Evolutionary conservation across 352 stramenopile species (phyloP), one percentile per base, ranked within the genome.

Genomic region (Pythium scleroteichum): DNA sequence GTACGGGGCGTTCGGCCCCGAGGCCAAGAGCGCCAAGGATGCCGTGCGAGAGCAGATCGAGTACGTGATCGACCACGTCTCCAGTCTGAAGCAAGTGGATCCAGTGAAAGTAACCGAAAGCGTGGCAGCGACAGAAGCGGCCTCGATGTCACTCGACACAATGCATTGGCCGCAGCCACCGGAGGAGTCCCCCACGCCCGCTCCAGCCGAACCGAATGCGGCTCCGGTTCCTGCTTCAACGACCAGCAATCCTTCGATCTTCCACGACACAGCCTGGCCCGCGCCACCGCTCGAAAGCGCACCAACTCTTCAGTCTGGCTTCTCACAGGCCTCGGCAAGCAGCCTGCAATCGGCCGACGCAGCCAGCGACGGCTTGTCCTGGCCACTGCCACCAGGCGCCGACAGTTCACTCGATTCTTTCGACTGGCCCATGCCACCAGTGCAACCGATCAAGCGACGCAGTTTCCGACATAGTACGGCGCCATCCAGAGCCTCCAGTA

Each of bases 21-120:
- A 64, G 9, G 78, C 78, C 2, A 49, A 48, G 13, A 59, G 53
- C 27, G 52, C 78, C 7, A 71, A 70, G 3, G 67, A 65, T 8
- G 79, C 69, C 0, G 69, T 90, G 24, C 75, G 68, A 7, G 71
- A 90, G 49, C 81, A 93, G 54, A 74, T 93, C 27, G 79, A 91
- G 70, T 93, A 88, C 59, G 45, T 93, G 14, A 90, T 93, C 26
- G 69, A 80, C 38, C 74, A 93, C 57, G 76, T 87, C 12, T 83
- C 71, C 1, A 42, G 65, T 46, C 67, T 91, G 7, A 93, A 91
- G 52, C 42, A n/a, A 16, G 42, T n/a, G 55, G 44, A 45, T n/a
- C 12, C 54, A 44, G 32, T 35, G 27, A 16, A 52, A 9, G 2
- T 10, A 5, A 19, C 24, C 14, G 26, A 62, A 16, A 14, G 33